Evolutionary conservation across 768 basidiomycete species (phyloP), one percentile per base, ranked within the genome.

Genomic region (Psilocybe cubensis): DNA sequence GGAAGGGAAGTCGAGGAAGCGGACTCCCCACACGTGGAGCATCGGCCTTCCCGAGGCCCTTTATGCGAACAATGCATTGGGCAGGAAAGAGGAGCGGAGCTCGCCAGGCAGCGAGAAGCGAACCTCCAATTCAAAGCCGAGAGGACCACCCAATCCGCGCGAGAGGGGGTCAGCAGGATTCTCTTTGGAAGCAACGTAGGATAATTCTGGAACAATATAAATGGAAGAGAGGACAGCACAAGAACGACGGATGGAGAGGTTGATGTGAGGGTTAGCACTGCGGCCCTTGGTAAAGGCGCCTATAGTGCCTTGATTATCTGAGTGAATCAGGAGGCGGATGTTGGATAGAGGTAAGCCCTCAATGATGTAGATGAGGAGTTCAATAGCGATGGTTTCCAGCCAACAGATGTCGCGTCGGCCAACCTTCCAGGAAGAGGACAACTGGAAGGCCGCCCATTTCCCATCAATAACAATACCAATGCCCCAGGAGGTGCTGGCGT

Each of bases 281-380:
- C 66, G 64, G 0, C 75, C 74, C 23, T 71, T 72, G 5, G 29
- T 48, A 44, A 70, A 65, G 1, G 72, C 66, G 6, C 69, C 68
- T 18, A 78, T 74, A 2, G 67, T 66, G 17, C 74, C 75, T 46
- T 71, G 50, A 56, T 74, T 76, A 54, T 76, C 73, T 0, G 69
- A 71, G 27, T 66, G 65, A 21, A 74, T 57, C 7, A 66, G 52
- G 6, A 75, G 11, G 10, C 60, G 47, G 3, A 28, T 17, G 41
- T 73, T 40, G 0, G n/a, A 21, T 3, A 64, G 29, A 9, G 45
- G 54, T 2, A 38, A 35, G 3, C 33, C 51, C 4, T 63, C 65
- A 1, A 72, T 50, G n/a, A 64, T 44, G 54, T 71, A 65, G 1
- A 56, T 27, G 0, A 55, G 27, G 2, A 71, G 27, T 42, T 71